Evolutionary conservation across 768 basidiomycete genomes (phyloP).

Genomic region (Russula earlei): DNA sequence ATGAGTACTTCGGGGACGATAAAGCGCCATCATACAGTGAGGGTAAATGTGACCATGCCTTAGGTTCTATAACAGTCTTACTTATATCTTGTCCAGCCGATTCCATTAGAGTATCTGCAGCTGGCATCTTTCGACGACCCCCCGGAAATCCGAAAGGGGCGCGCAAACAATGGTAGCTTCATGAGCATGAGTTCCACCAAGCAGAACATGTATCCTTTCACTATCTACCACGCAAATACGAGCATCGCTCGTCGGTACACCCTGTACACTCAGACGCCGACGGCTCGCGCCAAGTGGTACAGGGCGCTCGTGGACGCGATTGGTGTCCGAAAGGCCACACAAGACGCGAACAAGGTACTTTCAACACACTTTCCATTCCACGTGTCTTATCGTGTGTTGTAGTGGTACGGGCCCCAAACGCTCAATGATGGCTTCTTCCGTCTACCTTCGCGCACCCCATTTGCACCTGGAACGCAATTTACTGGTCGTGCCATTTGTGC

Average conservation of each 20-base stretch:
- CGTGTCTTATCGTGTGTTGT: background rate
- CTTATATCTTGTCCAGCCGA: conserved; percentile 42
- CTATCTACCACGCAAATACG: conserved; percentile 59
- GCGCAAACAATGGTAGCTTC: conserved; percentile 46
- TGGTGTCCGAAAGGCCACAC: conserved; percentile 50
- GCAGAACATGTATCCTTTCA: conserved; percentile 63
- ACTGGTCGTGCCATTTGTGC: conserved; percentile 54
- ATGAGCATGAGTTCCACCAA: conserved; percentile 45
- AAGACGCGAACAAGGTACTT: conserved; percentile 65
- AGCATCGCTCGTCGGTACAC: conserved; percentile 56
- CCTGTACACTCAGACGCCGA: conserved; percentile 53
- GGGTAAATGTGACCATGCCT: conserved; percentile 38
- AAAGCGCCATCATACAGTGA: conserved; percentile 49
- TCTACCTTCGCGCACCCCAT: conserved; percentile 26
- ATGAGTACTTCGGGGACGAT: conserved; percentile 37
- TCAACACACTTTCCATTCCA: background rate
- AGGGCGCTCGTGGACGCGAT: conserved; percentile 51
- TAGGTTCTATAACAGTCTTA: background rate
- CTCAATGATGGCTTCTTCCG: conserved; percentile 59
- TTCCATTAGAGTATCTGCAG: conserved; percentile 71
- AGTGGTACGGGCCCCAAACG: conserved; percentile 61
- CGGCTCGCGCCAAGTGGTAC: conserved; percentile 53
- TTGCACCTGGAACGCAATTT: conserved; percentile 27
- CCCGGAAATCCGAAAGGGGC: conserved; percentile 56
- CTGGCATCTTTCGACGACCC: conserved; percentile 53